Conservation (phyloP, 306 rosid genomes). For the Castanopsis chinensis region DNA sequence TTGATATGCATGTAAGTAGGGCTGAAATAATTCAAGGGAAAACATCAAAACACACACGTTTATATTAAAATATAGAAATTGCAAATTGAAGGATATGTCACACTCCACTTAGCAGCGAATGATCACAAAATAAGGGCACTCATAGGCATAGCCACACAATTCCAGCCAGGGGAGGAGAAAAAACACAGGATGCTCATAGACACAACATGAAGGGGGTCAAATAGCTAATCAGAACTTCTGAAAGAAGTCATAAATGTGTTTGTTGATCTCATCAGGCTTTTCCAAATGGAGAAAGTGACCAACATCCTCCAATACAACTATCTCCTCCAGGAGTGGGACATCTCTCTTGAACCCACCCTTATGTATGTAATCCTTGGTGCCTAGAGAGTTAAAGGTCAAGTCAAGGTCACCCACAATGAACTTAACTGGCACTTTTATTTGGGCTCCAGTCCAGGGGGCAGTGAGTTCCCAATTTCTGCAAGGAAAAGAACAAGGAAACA, state of each 20-base stretch:
- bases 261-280: conserved; percentile 55
- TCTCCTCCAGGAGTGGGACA: conserved; percentile 70
- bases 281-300: conserved; percentile 74
- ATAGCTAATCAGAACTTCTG: conserved; percentile 29
- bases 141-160: not conserved
- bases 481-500: not conserved
- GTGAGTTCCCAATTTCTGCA: conserved; percentile 83
- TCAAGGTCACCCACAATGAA: conserved; percentile 78
- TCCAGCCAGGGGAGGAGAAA: not conserved
- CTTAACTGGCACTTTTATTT: conserved; percentile 67
- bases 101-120: not conserved
- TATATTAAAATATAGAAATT: too few species aligned
- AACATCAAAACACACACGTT: too few species aligned
- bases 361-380: conserved; percentile 61
- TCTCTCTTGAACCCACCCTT: conserved; percentile 68
- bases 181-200: not conserved
- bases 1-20: too few species aligned
- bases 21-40: too few species aligned
- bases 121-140: not conserved
- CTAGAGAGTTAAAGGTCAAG: conserved; percentile 50
- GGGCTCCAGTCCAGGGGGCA: conserved; percentile 65
- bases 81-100: too few species aligned
- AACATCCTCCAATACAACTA: conserved; percentile 61
- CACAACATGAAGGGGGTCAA: not conserved
- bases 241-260: conserved; percentile 63